Base-by-base conservation (phyloP, 2,329 filamentous ascomycete genomes). In the Coccinonectria pachysandricola region DNA sequence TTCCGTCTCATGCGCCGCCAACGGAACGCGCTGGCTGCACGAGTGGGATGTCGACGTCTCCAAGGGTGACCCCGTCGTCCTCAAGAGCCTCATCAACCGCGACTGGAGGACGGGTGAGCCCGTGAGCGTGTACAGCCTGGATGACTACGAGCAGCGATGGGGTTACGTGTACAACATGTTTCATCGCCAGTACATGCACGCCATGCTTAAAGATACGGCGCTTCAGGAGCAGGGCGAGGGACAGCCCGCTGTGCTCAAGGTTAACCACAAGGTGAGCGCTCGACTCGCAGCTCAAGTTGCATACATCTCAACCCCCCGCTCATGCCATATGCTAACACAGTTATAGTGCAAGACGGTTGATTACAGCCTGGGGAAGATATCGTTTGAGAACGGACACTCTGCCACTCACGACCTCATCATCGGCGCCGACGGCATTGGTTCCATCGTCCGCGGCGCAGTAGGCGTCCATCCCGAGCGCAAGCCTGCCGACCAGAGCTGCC, bases 61-160 rank as follows among this genome's bases (percentile, higher is more conserved):
- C 9, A 72, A 71, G 42, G 77, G 75, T 7, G 68, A 79, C 31
- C 75, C 75, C 0, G 76, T 82, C 2, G 56, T 80, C 2, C 53
- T 82, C 24, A 63, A 62, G 50, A 74, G 74, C 42, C 62, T 82
- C 27, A 80, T 82, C 54, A 78, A 74, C 47, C 66, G 71, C 4
- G 75, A 81, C 51, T 82, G 76, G 76, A 66, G 69, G 46, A 80
- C 75, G 1, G 77, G 77, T 1, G 69, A 79, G 51, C 66, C 71
- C 0, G 64, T 74, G 13, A 79, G 67, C 37, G 69, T 75, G 1
- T 79, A 77, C 39, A 65, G 71, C 39, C 51, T 82, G 11, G 64
- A 56, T 8, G 75, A 80, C 43, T 81, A 81, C 31, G 67, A 80
- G 49, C 46, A 71, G 53, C 59, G 58, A 28, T 81, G 75, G 74